Evolutionary conservation across 305 asterid species (phyloP).

Genomic region (Stenogyne calaminthoides): DNA sequence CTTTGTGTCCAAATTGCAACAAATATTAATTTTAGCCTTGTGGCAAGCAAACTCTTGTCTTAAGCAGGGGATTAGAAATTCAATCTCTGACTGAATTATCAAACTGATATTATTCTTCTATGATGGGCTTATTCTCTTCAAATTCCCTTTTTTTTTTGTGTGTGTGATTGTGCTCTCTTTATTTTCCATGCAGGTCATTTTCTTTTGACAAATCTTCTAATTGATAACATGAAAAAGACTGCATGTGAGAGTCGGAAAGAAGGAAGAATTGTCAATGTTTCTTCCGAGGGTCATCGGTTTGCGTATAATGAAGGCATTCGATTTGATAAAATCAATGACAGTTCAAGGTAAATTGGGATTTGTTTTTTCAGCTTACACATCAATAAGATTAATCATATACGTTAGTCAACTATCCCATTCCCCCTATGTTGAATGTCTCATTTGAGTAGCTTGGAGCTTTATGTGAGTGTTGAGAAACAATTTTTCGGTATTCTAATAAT

Average conservation of each 20-base stretch:
- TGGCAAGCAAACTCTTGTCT: too few species aligned
- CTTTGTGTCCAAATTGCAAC: too few species aligned
- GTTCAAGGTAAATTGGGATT: constrained; percentile 49
- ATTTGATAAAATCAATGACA: constrained; percentile 72
- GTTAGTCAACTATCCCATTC: too few species aligned
- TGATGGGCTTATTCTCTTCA: too few species aligned
- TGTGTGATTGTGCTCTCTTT: not conserved
- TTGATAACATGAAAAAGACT: constrained; percentile 75
- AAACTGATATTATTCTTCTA: too few species aligned
- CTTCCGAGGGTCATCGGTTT: constrained; percentile 61
- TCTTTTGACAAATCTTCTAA: constrained; percentile 74
- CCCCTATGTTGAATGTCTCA: not conserved
- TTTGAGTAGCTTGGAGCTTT: constrained; percentile 9
- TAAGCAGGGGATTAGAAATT: too few species aligned
- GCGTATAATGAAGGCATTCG: constrained; percentile 62
- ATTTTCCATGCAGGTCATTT: constrained; percentile 69
- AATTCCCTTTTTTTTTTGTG: not conserved
- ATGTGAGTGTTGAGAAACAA: too few species aligned
- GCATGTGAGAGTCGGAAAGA: constrained; percentile 62
- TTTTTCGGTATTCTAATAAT: too few species aligned
- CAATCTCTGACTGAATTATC: too few species aligned
- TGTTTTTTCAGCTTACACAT: not conserved
- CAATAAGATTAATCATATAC: too few species aligned
- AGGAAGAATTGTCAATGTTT: constrained; percentile 78
- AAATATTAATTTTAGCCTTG: too few species aligned